Conservation (phyloP, 768 basidiomycete genomes). For the Russula brevipes region DNA sequence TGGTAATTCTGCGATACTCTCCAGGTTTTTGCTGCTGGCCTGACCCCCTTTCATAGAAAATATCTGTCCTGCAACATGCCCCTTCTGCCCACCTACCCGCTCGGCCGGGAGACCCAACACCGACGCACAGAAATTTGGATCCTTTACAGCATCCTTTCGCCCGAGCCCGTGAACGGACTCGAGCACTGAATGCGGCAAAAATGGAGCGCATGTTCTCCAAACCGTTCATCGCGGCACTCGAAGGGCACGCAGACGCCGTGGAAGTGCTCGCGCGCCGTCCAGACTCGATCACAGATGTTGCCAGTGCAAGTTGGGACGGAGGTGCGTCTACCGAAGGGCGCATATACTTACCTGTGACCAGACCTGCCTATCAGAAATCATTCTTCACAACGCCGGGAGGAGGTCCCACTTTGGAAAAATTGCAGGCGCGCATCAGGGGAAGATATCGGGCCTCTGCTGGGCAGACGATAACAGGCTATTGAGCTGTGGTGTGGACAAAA, state of each 20-base stretch:
- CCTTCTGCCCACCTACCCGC: constrained; percentile 66
- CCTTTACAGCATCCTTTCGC: constrained; percentile 96
- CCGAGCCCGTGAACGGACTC: constrained; percentile 84
- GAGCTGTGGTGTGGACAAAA: constrained; percentile 79
- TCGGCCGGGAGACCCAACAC: constrained; percentile 78
- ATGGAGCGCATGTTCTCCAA: constrained; percentile 98
- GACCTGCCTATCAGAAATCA: constrained; percentile 52
- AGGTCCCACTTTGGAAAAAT: constrained; percentile 51
- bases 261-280: constrained; percentile 16
- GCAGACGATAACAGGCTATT: constrained; percentile 56
- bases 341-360: background rate
- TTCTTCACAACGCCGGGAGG: constrained; percentile 74
- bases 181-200: constrained; percentile 92
- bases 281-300: constrained; percentile 15
- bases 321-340: constrained; percentile 44
- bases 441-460: constrained; percentile 78
- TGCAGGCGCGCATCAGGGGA: constrained; percentile 75
- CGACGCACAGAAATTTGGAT: constrained; percentile 86
- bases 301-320: constrained; percentile 86
- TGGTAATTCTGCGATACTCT: constrained; percentile 7
- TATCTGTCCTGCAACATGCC: constrained; percentile 81
- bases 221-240: constrained; percentile 84
- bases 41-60: constrained; percentile 51
- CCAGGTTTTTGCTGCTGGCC: background rate
- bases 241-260: constrained; percentile 62